A percentile compares a stretch with the other conserved stretches of the same genome.
These are phyloP conservation scores for Xylariaceae sp. DNA, from an alignment of 2,329 filamentous ascomycete species.

Conservation along the genomic window DNA sequence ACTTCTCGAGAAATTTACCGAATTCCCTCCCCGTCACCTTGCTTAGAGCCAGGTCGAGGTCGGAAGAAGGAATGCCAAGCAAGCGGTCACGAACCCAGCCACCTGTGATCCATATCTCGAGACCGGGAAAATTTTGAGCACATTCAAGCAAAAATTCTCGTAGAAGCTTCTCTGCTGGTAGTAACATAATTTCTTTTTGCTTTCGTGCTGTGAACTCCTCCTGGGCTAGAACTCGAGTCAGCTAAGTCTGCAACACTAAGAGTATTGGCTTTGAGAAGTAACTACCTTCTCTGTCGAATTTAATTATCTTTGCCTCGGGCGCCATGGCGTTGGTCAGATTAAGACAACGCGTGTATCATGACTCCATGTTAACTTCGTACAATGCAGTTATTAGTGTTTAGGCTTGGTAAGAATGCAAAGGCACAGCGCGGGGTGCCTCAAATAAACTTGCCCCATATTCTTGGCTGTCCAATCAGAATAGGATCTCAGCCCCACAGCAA, in stretches of 20 bases:
- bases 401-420: too few species aligned
- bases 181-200: conserved; percentile 5
- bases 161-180: conserved; percentile 11
- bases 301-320: neutral
- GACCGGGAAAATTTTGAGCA: conserved; percentile 4
- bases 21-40: conserved; percentile 14
- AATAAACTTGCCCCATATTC: too few species aligned
- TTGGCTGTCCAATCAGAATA: too few species aligned
- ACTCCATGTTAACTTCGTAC: too few species aligned
- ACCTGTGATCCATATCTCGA: conserved; percentile 16
- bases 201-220: neutral
- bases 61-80: conserved; percentile 12
- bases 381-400: too few species aligned
- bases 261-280: neutral
- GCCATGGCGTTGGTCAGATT: conserved; percentile 2
- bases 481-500: too few species aligned
- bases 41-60: conserved; percentile 13
- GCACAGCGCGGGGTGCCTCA: too few species aligned
- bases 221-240: neutral
- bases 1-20: conserved; percentile 9
- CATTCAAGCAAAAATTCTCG: conserved; percentile 13
- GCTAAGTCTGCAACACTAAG: neutral
- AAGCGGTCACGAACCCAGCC: conserved; percentile 17
- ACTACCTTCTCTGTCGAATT: neutral
- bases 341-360: too few species aligned